phyloP scores from a whole-genome alignment of 129 eudicot species.

The Saposhnikovia divaricata region DNA sequence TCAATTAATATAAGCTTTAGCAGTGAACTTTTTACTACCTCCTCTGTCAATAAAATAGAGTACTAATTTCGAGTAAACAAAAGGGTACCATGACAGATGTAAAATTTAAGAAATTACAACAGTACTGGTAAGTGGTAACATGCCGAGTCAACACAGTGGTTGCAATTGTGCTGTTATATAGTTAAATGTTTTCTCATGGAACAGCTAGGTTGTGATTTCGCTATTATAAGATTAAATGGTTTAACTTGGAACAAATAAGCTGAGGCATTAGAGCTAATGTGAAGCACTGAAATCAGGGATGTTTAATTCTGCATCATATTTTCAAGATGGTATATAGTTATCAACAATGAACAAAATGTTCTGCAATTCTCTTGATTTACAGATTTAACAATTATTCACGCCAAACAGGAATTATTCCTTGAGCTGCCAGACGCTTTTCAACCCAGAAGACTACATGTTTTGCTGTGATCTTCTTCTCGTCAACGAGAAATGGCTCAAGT shows the following conservation, averaged over 20 bases:
- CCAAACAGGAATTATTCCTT: conserved; percentile 93
- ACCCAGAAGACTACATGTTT: conserved; percentile 87
- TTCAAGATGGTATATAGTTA: not conserved
- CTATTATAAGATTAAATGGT: not conserved
- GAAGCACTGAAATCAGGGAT: not conserved
- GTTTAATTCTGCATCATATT: not conserved
- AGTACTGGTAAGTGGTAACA: not conserved
- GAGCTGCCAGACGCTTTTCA: conserved; percentile 93
- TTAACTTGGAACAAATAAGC: not conserved
- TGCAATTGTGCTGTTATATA: not conserved
- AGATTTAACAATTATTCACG: conserved; percentile 25
- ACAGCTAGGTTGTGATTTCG: not conserved
- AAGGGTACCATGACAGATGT: not conserved
- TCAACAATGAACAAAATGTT: conserved; percentile 16
- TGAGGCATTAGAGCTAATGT: not conserved
- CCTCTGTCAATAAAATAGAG: not conserved
- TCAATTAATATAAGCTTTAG: not conserved
- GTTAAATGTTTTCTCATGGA: not conserved
- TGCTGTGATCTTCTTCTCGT: conserved; percentile 67
- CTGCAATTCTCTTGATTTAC: conserved; percentile 8
- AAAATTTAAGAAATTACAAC: not conserved
- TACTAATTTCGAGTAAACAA: not conserved
- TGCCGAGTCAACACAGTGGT: not conserved
- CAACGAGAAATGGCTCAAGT: conserved; percentile 74
- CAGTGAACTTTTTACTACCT: not conserved